Base-by-base conservation (phyloP, 306 rosid genomes). In the Cucurbita maxima region DNA sequence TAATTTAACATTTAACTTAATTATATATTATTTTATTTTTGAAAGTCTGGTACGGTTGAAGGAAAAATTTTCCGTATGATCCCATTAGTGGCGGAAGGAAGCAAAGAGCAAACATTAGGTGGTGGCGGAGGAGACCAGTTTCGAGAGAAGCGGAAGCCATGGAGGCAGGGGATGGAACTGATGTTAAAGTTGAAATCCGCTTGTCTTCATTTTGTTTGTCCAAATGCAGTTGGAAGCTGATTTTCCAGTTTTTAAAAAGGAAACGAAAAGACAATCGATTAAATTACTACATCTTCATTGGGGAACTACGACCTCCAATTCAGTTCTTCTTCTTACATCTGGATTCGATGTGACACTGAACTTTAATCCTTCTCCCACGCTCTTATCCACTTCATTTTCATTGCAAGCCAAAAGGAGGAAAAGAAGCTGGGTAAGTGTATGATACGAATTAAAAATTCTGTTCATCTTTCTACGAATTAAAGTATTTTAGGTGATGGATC, bases 241-340 rank as follows among this genome's bases (percentile, higher is more conserved):
- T 48, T 51, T 70, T 51, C 16, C 59, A 70, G 57, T 69, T 69
- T 69, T 69, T 66, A 6, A 67, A 67, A 20, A 20, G 19, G 19
- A 14, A 70, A 11, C 71, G 18, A 25, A 48, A 69, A 70, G 45
- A 1, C 41, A 30, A 15, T 6, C 59, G 47, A 70, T 70, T 70
- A 70, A 70, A 15, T 70, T 25, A 70, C 47, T 16, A 50, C 74
- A 70, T 70, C 74, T 70, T 70, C 59, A 16, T 25, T 22, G 12
- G 9, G 3, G 1, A 70, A 70, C 19, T 70, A 34, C 55, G 58
- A 69, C 74, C 58, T 69, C 58, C 74, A 69, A 48, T 69, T 69
- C 74, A 69, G 45, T 69, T 69, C 74, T 50, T 69, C 74, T 25
- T 8, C 74, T 50, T 69, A 48, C 74, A 69, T 69, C 74, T 69